phyloP scores from a whole-genome alignment of 2,329 filamentous ascomycete genomes.

The Balansia obtecta region DNA sequence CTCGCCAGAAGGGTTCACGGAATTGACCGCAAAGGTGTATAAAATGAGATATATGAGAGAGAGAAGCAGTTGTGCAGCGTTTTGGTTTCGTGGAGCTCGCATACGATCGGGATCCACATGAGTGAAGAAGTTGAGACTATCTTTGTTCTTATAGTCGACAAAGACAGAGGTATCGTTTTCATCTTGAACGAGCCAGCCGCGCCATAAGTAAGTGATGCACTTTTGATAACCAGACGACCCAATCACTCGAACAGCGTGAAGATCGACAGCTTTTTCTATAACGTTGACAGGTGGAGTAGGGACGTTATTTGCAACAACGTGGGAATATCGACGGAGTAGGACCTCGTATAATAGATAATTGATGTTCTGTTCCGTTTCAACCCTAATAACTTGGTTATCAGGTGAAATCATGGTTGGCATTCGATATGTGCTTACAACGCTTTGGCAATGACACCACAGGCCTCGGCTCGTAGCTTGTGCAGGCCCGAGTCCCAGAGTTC shows the following conservation, averaged over 20 bases:
- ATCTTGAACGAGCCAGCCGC: constrained; percentile 93
- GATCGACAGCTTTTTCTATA: constrained; percentile 83
- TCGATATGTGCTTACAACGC: constrained; percentile 33
- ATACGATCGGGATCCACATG: constrained; percentile 93
- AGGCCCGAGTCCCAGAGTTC: constrained; percentile 92
- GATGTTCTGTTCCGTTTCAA: constrained; percentile 73
- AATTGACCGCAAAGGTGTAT: constrained; percentile 88
- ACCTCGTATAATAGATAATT: constrained; percentile 69
- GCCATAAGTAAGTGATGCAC: constrained; percentile 86
- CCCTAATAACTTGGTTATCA: constrained; percentile 33
- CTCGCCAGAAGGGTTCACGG: constrained; percentile 74
- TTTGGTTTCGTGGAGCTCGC: constrained; percentile 86
- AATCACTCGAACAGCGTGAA: constrained; percentile 81
- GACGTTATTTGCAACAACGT: constrained; percentile 58
- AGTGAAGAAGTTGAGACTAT: constrained; percentile 60
- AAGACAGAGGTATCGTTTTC: constrained; percentile 85
- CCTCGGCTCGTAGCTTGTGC: constrained; percentile 63
- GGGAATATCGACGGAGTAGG: constrained; percentile 79
- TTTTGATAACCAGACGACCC: constrained; percentile 92
- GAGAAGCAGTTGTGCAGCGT: constrained; percentile 73
- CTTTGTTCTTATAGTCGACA: constrained; percentile 73
- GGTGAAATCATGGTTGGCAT: neutral
- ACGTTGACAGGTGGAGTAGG: constrained; percentile 71
- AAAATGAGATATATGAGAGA: constrained; percentile 72
- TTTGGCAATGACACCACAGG: constrained; percentile 90